A percentile compares a stretch with the other conserved stretches of the same genome.
Conservation (phyloP, 164 flowering plant species). For the Protea cynaroides region DNA sequence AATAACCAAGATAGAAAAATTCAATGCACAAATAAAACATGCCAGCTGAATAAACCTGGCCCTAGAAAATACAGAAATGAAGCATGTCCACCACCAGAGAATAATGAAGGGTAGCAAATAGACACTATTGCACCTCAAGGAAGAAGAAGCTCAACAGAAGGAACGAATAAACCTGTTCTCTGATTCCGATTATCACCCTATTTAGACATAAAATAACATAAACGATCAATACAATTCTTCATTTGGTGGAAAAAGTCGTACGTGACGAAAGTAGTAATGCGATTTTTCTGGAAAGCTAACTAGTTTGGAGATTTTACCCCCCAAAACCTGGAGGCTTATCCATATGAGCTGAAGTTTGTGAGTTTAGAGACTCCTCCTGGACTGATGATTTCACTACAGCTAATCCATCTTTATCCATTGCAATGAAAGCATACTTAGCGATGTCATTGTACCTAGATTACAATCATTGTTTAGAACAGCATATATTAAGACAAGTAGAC, state of each 20-base stretch:
- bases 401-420: conserved; percentile 37
- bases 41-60: background rate
- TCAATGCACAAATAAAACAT: background rate
- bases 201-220: conserved; percentile 1
- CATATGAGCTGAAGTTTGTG: conserved; percentile 17
- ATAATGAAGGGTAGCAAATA: background rate
- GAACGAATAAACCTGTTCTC: conserved; percentile 69
- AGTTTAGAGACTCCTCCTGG: conserved; percentile 29
- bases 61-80: background rate
- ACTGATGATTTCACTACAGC: conserved; percentile 20
- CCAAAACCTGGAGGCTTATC: conserved; percentile 63
- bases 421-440: conserved; percentile 68
- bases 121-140: conserved; percentile 50
- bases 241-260: background rate
- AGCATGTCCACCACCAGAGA: background rate
- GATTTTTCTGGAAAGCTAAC: background rate
- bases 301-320: conserved; percentile 43
- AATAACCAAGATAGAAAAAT: background rate
- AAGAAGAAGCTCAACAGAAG: conserved; percentile 71
- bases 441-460: conserved; percentile 86
- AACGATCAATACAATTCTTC: background rate
- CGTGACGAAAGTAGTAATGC: background rate
- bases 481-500: background rate
- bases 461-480: conserved; percentile 1
- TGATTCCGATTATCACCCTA: conserved; percentile 77